Percentiles rank a stretch among this genome's conserved stretches.
phyloP scores from a whole-genome alignment of 805 yeast genomes.

The Myxozyma kluyveri region DNA sequence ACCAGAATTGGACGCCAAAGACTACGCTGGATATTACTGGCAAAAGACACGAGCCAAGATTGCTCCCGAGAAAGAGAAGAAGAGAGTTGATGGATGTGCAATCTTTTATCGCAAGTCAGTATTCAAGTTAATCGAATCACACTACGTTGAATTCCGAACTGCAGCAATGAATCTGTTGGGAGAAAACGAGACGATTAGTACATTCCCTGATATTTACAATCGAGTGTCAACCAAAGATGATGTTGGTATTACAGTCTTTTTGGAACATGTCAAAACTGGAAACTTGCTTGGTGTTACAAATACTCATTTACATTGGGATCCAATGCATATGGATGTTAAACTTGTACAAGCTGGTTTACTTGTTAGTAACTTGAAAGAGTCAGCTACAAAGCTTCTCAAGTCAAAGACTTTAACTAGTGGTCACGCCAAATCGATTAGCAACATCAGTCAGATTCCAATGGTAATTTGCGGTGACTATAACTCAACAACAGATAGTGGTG shows the following conservation, averaged over 20 bases:
- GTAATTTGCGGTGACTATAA: conserved; percentile 95
- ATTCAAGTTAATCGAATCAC: conserved; percentile 68
- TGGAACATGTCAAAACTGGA: conserved; percentile 72
- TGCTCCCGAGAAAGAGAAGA: conserved; percentile 61
- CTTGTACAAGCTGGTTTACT: conserved; percentile 91
- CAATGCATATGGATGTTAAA: conserved; percentile 91
- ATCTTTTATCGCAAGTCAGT: conserved; percentile 71
- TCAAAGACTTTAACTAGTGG: conserved; percentile 4
- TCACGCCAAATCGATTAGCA: conserved; percentile 37
- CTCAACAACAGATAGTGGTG: conserved; percentile 83
- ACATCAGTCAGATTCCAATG: conserved; percentile 60
- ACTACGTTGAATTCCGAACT: conserved; percentile 72
- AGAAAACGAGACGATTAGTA: conserved; percentile 68
- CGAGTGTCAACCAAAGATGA: conserved; percentile 96
- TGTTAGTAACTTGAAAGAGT: conserved; percentile 76
- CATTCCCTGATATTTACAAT: conserved; percentile 91
- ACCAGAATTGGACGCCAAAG: conserved; percentile 66
- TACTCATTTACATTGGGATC: conserved; percentile 98
- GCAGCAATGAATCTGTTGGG: conserved; percentile 36
- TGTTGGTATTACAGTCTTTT: conserved; percentile 72
- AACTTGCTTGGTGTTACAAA: conserved; percentile 73
- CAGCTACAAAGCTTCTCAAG: conserved; percentile 50
- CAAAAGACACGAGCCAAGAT: conserved; percentile 91
- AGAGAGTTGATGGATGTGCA: conserved; percentile 98
- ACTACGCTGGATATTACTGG: conserved; percentile 79